Evolutionary conservation across 148 eudicot species (phyloP).

Genomic region (Silene latifolia): DNA sequence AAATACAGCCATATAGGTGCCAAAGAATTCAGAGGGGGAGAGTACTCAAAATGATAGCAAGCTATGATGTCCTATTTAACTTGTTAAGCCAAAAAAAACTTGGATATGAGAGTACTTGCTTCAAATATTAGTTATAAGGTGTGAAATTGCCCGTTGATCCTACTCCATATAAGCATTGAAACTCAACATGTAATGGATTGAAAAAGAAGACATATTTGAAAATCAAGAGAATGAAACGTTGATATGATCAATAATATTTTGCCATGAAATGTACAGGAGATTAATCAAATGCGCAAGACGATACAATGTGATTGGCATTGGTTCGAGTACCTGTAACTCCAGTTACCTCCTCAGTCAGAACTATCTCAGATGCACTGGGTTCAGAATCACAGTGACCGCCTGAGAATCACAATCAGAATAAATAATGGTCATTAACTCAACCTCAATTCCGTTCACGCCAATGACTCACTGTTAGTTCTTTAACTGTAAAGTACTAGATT

Average conservation of each 20-base stretch:
- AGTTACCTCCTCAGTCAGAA: slow-evolving; percentile 47
- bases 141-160: no score
- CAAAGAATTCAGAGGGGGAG: neutral
- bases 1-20: neutral
- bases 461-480: neutral
- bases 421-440: slow-evolving; percentile 20
- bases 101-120: no score
- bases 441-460: neutral
- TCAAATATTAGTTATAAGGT: no score
- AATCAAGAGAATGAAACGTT: neutral
- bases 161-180: neutral
- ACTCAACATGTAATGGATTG: neutral
- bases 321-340: slow-evolving; percentile 47
- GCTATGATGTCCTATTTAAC: no score
- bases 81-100: no score
- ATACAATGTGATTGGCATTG: slow-evolving; percentile 31
- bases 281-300: neutral
- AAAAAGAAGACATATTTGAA: neutral
- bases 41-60: no score
- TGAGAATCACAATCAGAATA: slow-evolving; percentile 22
- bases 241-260: neutral
- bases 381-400: slow-evolving; percentile 32
- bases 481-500: neutral
- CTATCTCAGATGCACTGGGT: slow-evolving; percentile 20
- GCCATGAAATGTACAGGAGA: neutral